Percentiles rank a stretch among this genome's conserved stretches.
These are phyloP conservation scores for Phialophora verrucosa DNA, from an alignment of 2,329 filamentous ascomycete species.

Conservation along the genomic window DNA sequence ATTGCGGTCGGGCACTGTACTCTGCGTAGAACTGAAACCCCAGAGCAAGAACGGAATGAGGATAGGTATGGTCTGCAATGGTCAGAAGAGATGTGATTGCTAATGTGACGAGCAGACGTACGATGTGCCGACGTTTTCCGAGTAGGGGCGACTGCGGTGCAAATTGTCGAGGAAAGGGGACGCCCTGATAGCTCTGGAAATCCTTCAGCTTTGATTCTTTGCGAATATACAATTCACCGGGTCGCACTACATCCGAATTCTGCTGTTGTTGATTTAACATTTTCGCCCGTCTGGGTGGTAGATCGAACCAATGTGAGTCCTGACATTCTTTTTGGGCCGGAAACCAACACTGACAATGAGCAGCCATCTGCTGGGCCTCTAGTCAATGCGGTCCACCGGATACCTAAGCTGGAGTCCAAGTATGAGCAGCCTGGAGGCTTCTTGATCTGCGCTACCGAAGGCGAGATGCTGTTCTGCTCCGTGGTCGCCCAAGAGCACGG, in stretches of 20 bases:
- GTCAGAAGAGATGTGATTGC: conserved; percentile 33
- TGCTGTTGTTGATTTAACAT: conserved; percentile 26
- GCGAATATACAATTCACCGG: conserved; percentile 27
- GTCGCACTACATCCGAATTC: conserved; percentile 29
- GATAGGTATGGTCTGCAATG: conserved; percentile 9
- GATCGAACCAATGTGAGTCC: conserved; percentile 30
- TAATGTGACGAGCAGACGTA: conserved; percentile 21
- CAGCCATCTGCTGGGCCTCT: conserved; percentile 24
- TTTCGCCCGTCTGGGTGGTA: conserved; percentile 29
- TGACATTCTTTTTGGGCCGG: background rate
- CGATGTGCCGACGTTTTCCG: conserved; percentile 32
- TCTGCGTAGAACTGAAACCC: conserved; percentile 46
- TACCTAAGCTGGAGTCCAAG: conserved; percentile 41
- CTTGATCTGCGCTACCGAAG: conserved; percentile 56
- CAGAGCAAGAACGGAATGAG: conserved; percentile 23
- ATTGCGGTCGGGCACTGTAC: conserved; percentile 52
- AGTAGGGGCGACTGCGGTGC: conserved; percentile 28
- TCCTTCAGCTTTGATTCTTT: conserved; percentile 32
- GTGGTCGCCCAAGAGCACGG: conserved; percentile 47
- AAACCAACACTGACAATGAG: conserved; percentile 16
- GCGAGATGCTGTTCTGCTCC: conserved; percentile 55
- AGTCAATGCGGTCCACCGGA: conserved; percentile 46
- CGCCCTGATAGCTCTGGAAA: background rate
- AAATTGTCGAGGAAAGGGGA: conserved; percentile 20
- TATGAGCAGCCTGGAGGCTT: conserved; percentile 47